phyloP scores from a whole-genome alignment of 345 rosid species.

The Eucalyptus pauciflora region DNA sequence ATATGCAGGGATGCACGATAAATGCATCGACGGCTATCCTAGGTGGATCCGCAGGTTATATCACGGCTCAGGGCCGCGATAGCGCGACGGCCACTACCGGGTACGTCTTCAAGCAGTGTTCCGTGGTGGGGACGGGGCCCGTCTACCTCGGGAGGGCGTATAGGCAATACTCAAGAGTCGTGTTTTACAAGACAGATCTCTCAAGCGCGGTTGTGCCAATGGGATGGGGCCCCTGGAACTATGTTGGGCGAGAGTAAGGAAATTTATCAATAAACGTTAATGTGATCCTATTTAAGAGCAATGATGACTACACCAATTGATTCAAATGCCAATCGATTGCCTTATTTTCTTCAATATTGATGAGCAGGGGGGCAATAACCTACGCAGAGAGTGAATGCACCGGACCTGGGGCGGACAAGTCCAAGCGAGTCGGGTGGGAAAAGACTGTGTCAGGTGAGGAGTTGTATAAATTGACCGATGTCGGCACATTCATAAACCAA shows the following conservation, averaged over 20 bases:
- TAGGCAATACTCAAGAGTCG: slow-evolving; percentile 13
- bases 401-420: slow-evolving; percentile 24
- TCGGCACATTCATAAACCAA: slow-evolving; percentile 12
- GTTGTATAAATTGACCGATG: neutral
- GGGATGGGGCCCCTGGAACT: slow-evolving; percentile 33
- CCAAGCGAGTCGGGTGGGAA: slow-evolving; percentile 32
- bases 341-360: neutral
- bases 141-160: slow-evolving; percentile 31
- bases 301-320: neutral
- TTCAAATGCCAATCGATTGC: neutral
- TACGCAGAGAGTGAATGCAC: slow-evolving; percentile 26
- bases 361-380: slow-evolving; percentile 3
- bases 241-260: slow-evolving; percentile 24
- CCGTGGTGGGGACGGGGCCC: slow-evolving; percentile 11
- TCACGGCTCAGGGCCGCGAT: slow-evolving; percentile 28
- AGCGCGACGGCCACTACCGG: neutral
- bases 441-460: neutral
- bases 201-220: neutral
- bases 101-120: slow-evolving; percentile 13
- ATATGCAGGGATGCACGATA: neutral
- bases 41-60: neutral
- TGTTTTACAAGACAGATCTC: slow-evolving; percentile 12
- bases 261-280: neutral
- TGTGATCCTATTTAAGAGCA: neutral
- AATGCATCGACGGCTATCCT: neutral